Base-by-base conservation (phyloP, 805 yeast genomes). In the Babjeviella inositovora region DNA sequence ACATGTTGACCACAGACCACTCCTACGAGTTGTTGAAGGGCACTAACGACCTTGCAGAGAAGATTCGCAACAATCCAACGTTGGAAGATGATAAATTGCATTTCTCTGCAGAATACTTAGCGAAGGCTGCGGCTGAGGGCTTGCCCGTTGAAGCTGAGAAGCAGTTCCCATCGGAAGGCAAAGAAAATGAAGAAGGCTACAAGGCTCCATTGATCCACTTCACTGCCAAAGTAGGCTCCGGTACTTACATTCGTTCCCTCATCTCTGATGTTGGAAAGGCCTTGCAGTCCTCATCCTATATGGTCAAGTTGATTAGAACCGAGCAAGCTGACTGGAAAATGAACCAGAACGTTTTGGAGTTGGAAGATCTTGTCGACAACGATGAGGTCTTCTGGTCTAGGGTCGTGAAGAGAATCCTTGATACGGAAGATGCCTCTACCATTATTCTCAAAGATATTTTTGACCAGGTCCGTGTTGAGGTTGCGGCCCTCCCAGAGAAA, bases 241-340 rank as follows among this genome's bases (percentile, higher is more conserved):
- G 99, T 2, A 90, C 97, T 0, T 90, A 90, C 38, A 84, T 90
- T 23, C 62, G 99, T 33, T 76, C 95, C 3, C 51, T 90, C 25
- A 60, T 90, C 23, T 81, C 93, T 47, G 99, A 90, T 39, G 57
- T 80, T 20, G 97, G 93, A 2, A 64, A 76, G 29, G 76, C 87
- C 0, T 50, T 85, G 40, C 72, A 75, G 10, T 69, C 85, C 0
- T 67, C 80, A 13, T 81, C 93, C 0, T 82, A 82, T 39, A 85
- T 90, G 94, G 93, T 76, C 6, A 70, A 70, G 33, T 61, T 90
- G 27, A 60, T 69, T 7, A 64, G 99, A 39, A 42, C 53, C 7
- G 57, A 63, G 26, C 98, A 92, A 46, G 81, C 81, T 3, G 76
- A 76, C 21, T 90, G 96, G 95, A 69, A 65, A 18, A 47, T 87